These are phyloP conservation scores for Colletotrichum tanaceti DNA, from an alignment of 2,329 filamentous ascomycete genomes.

Conservation along the genomic window DNA sequence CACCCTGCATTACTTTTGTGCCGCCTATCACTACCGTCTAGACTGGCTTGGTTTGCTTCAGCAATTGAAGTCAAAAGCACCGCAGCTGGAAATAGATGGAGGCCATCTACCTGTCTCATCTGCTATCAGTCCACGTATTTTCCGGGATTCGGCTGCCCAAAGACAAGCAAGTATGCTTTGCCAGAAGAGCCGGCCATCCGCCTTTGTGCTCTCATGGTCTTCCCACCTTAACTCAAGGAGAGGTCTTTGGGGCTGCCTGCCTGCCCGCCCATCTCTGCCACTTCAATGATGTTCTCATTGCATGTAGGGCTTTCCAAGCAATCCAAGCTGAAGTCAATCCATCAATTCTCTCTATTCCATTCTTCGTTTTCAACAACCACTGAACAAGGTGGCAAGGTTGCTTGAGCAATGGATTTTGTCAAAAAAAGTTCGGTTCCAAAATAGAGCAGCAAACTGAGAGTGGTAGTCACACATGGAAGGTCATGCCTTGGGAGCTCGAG, in stretches of 20 bases:
- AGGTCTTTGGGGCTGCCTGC: not conserved
- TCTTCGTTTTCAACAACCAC: not conserved
- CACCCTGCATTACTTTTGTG: not conserved
- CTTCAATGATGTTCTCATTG: not conserved
- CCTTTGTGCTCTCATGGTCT: not conserved
- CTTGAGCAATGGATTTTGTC: not conserved
- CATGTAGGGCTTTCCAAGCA: not conserved
- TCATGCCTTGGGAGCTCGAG: no score
- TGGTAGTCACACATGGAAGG: no score
- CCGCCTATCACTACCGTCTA: no score
- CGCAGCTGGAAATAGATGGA: not conserved
- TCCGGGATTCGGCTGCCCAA: no score
- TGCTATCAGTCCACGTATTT: not conserved
- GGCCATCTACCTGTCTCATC: not conserved
- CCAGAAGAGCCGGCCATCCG: not conserved
- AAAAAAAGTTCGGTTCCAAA: not conserved
- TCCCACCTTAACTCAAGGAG: not conserved
- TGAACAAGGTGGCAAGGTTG: not conserved
- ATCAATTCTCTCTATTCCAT: not conserved
- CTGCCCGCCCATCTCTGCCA: not conserved
- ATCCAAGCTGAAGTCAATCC: not conserved
- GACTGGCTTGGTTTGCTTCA: not conserved
- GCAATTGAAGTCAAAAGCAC: not conserved
- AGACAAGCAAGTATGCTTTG: not conserved
- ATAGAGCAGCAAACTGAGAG: not conserved